Conservation (phyloP, 2,329 filamentous ascomycete genomes). For the Graphium sp. region DNA sequence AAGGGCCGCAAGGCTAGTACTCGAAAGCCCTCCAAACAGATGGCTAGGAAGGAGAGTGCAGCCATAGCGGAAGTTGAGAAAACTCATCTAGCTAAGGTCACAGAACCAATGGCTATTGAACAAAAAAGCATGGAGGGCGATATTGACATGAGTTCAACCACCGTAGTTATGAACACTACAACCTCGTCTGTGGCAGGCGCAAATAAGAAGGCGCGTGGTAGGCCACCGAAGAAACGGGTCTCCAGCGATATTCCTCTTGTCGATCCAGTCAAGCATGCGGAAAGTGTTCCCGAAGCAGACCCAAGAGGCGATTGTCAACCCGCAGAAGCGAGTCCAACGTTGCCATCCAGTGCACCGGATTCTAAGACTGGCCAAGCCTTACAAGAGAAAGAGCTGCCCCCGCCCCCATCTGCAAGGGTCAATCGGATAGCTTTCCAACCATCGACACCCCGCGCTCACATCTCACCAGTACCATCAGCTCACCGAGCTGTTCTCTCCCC, state of each 20-base stretch:
- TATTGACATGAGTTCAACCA: conserved; percentile 23
- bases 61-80: conserved; percentile 5
- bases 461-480: conserved; percentile 28
- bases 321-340: no score
- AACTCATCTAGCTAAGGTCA: no score
- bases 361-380: no score
- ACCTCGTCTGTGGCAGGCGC: conserved; percentile 10
- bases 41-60: conserved; percentile 13
- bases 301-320: no score
- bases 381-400: conserved; percentile 12
- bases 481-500: conserved; percentile 40
- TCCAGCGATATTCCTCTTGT: conserved; percentile 1
- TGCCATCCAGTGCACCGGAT: no score
- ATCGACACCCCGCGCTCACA: conserved; percentile 22
- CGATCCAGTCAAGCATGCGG: conserved; percentile 2
- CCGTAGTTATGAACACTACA: conserved; percentile 19
- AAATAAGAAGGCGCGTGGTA: conserved; percentile 7
- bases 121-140: conserved; percentile 16
- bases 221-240: conserved; percentile 3
- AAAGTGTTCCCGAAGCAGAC: no score
- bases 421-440: conserved; percentile 11
- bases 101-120: no score
- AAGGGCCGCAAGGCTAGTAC: conserved; percentile 32
- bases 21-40: conserved; percentile 34
- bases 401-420: conserved; percentile 10